Percentiles rank a stretch among this genome's conserved stretches.
Conservation (phyloP, 2,329 filamentous ascomycete species). For the Alternaria consortialis region DNA sequence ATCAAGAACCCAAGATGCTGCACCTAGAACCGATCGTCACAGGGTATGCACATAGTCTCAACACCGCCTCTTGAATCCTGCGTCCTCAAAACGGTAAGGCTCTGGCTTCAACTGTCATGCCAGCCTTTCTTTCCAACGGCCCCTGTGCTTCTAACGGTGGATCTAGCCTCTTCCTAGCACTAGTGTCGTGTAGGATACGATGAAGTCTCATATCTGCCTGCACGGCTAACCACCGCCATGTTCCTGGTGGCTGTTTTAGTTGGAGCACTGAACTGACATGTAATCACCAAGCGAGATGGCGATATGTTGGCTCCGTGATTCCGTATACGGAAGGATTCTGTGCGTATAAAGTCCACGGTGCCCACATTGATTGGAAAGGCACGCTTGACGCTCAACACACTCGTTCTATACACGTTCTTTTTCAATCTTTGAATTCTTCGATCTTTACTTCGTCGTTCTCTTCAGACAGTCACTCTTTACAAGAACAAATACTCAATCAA, state of each 20-base stretch:
- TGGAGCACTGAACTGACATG: conserved; percentile 20
- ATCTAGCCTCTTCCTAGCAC: conserved; percentile 22
- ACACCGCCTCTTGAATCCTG: conserved; percentile 5
- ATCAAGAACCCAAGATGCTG: conserved; percentile 2
- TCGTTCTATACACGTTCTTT: conserved; percentile 35
- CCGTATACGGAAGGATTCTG: conserved; percentile 2
- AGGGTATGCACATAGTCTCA: conserved; percentile 7
- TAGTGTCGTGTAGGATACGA: conserved; percentile 22
- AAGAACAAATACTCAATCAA: conserved; percentile 12
- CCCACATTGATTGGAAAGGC: conserved; percentile 19
- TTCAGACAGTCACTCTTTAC: conserved; percentile 26
- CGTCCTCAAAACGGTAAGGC: background rate
- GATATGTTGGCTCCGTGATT: background rate
- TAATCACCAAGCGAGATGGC: conserved; percentile 33
- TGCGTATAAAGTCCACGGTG: conserved; percentile 32
- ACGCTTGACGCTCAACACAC: conserved; percentile 46
- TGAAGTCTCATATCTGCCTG: conserved; percentile 14
- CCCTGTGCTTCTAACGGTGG: conserved; percentile 26
- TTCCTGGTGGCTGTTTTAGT: conserved; percentile 24
- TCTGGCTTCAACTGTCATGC: conserved; percentile 8
- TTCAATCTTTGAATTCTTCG: conserved; percentile 26
- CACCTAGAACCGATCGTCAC: conserved; percentile 16
- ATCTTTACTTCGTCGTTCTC: conserved; percentile 26
- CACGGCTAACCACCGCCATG: conserved; percentile 18
- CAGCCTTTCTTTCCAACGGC: conserved; percentile 24